Evolutionary conservation across 495 filamentous ascomycete species (phyloP), one percentile per base, ranked within the genome.

Genomic region (Daldinia concentrica): DNA sequence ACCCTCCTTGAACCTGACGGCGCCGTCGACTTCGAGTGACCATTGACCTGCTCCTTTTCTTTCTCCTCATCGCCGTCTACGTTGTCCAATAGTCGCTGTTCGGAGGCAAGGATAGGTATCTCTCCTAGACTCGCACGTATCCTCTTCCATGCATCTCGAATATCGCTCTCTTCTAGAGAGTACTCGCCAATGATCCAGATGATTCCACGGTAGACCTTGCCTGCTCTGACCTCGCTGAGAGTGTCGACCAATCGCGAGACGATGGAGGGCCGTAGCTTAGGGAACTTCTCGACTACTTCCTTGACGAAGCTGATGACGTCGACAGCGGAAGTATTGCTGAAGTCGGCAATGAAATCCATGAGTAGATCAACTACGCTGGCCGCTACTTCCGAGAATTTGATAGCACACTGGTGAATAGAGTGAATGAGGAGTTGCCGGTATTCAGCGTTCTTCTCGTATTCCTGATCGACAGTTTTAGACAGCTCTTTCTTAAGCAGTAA

Each of bases 311-410:
- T 91, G 74, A 99, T 98, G 11, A 99, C 94, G 82, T 99, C 96
- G 29, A 99, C 93, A 1, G 96, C 95, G 2, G 94, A 97, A 48
- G 93, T 91, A 75, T 93, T 97, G 85, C 95, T 98, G 80, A 98
- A 98, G 78, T 99, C 96, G 61, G 92, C 93, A 77, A 99, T 98
- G 77, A 98, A 98, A 76, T 99, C 95, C 94, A 99, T 99, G n/a
- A 99, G 83, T 7, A 97, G 86, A 63, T 93, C 96, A 62, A 99
- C 96, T 52, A 98, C 96, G 77, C 93, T 97, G 39, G 95, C 92
- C 55, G 96, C 96, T 58, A 98, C 93, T 79, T 98, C 96, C 4
- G 96, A 98, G 82, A 98, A 98, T 77, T 95, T 97, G 84, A 99
- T 97, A 64, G 96, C 96, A 79, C 95, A 98, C 76, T 92, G 93